phyloP scores from a whole-genome alignment of 805 yeast species.

The Schwanniomyces yamadae region DNA sequence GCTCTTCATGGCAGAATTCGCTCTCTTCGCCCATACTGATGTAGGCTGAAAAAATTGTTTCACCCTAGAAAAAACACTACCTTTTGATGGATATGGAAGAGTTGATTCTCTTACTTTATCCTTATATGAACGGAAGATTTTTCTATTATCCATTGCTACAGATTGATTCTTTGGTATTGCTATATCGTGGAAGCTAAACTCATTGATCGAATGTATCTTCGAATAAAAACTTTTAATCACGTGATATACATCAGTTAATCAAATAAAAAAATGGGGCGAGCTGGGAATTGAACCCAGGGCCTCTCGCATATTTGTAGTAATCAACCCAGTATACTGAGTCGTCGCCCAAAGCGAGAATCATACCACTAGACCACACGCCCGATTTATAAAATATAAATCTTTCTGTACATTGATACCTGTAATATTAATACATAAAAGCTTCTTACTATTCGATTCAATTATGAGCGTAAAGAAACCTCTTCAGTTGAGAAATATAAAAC shows the following conservation, averaged over 20 bases:
- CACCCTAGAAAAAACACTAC: constrained; percentile 27
- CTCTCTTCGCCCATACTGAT: constrained; percentile 7
- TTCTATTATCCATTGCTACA: constrained; percentile 34
- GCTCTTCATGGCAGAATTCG: neutral
- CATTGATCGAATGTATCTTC: neutral
- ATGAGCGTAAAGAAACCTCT: too few species aligned
- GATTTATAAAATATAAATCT: too few species aligned
- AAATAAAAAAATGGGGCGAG: constrained; percentile 27
- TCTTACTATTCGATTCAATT: too few species aligned
- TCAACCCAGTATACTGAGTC: constrained; percentile 6
- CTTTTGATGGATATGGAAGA: constrained; percentile 20
- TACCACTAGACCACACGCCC: constrained; percentile 22
- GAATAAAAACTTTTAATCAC: neutral
- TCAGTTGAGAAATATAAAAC: too few species aligned
- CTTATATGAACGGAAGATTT: constrained; percentile 28
- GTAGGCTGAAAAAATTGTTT: constrained; percentile 21
- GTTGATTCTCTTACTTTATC: constrained; percentile 20
- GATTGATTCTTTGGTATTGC: neutral
- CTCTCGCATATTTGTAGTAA: constrained; percentile 43
- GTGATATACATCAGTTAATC: neutral
- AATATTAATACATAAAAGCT: too few species aligned
- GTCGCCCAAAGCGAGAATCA: constrained; percentile 23
- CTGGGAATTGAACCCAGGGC: constrained; percentile 64
- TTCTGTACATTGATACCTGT: too few species aligned
- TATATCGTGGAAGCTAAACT: too few species aligned